These are phyloP conservation scores for Phytophthora boehmeriae DNA, from an alignment of 352 stramenopile species.

Conservation along the genomic window DNA sequence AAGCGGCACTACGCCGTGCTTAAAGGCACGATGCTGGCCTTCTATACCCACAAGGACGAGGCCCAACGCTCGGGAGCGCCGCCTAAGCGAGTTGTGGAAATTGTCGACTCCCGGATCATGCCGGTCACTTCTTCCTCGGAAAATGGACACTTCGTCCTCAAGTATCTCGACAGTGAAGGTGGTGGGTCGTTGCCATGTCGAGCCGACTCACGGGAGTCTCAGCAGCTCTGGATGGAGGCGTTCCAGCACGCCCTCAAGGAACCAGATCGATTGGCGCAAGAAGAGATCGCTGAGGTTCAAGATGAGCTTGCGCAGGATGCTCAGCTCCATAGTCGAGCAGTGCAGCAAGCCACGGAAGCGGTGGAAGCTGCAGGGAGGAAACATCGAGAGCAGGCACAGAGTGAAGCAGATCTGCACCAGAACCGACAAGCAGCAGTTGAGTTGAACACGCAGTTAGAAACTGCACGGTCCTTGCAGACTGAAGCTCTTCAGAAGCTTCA, in stretches of 20 bases:
- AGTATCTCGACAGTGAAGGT: conserved; percentile 41
- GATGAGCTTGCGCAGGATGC: conserved; percentile 47
- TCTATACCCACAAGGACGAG: conserved; percentile 63
- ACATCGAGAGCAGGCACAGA: conserved; percentile 32
- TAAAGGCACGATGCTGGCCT: conserved; percentile 79
- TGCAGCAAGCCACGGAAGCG: conserved; percentile 52
- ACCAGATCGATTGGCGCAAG: conserved; percentile 69
- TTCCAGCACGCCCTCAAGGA: conserved; percentile 73
- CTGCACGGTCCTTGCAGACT: conserved; percentile 27
- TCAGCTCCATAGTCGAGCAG: conserved; percentile 43
- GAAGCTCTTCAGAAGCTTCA: conserved; percentile 33
- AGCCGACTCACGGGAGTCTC: conserved; percentile 58
- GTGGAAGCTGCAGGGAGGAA: conserved; percentile 43
- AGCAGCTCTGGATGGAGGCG: conserved; percentile 60
- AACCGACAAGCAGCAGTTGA: conserved; percentile 27
- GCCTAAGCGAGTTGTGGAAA: conserved; percentile 66
- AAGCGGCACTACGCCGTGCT: conserved; percentile 76
- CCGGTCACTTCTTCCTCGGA: conserved; percentile 8
- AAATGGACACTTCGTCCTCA: conserved; percentile 22
- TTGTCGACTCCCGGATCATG: conserved; percentile 45
- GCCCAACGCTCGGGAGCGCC: conserved; percentile 38
- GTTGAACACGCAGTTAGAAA: conserved; percentile 40
- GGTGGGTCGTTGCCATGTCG: conserved; percentile 52
- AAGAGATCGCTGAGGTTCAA: conserved; percentile 80
- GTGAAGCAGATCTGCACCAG: conserved; percentile 41